phyloP scores from a whole-genome alignment of 441 rosid genomes.

The Jatropha podagrica region DNA sequence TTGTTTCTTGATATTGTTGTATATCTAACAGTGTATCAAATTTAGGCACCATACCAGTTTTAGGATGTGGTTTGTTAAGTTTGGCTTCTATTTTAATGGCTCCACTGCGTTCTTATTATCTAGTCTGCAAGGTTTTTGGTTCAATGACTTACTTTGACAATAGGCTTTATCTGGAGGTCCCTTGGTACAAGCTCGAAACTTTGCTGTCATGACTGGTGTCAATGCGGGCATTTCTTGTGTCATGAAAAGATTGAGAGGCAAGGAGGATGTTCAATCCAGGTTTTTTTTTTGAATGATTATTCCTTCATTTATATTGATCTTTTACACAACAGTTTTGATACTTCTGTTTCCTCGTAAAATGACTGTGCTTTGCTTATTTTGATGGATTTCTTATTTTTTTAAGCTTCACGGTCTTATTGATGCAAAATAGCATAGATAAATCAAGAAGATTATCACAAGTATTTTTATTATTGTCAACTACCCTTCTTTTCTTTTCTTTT shows the following conservation, averaged over 20 bases:
- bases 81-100: too few relatives aligned
- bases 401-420: too few relatives aligned
- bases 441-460: neutral
- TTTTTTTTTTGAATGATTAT: slow-evolving; percentile 22
- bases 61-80: too few relatives aligned
- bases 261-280: slow-evolving; percentile 94
- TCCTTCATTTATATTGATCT: neutral
- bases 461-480: neutral
- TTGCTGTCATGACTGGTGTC: slow-evolving; percentile 90
- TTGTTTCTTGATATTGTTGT: too few relatives aligned
- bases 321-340: neutral
- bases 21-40: too few relatives aligned
- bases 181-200: slow-evolving; percentile 89
- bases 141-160: slow-evolving; percentile 7
- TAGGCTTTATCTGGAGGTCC: slow-evolving; percentile 94
- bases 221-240: slow-evolving; percentile 87
- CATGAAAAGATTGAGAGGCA: slow-evolving; percentile 89
- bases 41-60: too few relatives aligned
- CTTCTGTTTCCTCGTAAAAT: neutral
- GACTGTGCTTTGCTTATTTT: neutral
- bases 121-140: neutral
- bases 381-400: neutral
- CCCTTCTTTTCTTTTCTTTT: too few relatives aligned
- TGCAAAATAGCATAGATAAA: neutral
- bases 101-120: too few relatives aligned